Conservation (phyloP, 345 rosid genomes). For the Boechera divaricarpa region DNA sequence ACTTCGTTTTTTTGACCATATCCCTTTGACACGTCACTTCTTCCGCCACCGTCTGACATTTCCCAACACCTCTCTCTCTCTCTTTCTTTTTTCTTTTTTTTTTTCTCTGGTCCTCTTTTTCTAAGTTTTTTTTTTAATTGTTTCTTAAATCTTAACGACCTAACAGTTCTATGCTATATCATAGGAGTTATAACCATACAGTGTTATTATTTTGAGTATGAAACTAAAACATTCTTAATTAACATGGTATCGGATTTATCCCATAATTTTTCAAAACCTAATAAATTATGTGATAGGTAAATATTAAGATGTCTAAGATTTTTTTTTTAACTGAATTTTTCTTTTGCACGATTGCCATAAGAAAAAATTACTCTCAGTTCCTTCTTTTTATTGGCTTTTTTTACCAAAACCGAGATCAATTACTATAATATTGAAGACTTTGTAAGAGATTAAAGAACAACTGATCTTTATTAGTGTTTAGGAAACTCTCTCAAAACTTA, state of each 20-base stretch:
- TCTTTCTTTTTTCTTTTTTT: neutral
- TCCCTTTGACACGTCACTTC: slow-evolving; percentile 44
- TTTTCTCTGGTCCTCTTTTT: slow-evolving; percentile 22
- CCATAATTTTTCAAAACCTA: neutral
- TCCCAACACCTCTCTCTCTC: neutral
- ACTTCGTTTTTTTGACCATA: slow-evolving; percentile 35
- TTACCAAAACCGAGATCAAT: too few relatives aligned
- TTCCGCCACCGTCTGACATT: slow-evolving; percentile 39
- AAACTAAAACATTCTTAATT: too few relatives aligned
- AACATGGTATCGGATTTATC: neutral
- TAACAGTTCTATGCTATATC: neutral
- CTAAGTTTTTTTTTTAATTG: neutral
- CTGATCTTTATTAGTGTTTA: too few relatives aligned
- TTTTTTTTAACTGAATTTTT: too few relatives aligned
- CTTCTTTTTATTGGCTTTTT: too few relatives aligned
- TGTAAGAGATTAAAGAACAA: too few relatives aligned
- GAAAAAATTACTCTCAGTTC: too few relatives aligned
- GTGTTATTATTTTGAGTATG: neutral
- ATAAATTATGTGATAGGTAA: neutral
- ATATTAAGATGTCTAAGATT: too few relatives aligned
- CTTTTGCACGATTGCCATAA: too few relatives aligned
- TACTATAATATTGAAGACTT: too few relatives aligned
- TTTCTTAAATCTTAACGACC: neutral
- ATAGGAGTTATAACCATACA: neutral
- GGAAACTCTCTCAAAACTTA: too few relatives aligned